phyloP scores from a whole-genome alignment of 352 stramenopile genomes.

The Phytopythium cucurbitacearum region DNA sequence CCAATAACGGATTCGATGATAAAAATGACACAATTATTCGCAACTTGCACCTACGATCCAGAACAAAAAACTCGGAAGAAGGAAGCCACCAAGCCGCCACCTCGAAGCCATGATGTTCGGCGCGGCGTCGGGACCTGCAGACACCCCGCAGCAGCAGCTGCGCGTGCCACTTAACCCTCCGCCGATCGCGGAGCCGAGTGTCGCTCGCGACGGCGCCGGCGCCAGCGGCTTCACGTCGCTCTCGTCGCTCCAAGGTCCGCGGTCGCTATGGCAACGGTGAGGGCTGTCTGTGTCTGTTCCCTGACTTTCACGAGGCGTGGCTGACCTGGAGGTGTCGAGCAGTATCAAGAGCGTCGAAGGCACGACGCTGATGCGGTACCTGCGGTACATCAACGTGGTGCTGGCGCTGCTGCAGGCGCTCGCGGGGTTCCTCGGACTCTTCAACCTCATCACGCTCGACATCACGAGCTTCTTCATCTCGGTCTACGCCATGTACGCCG shows the following conservation, averaged over 20 bases:
- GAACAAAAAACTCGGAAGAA: neutral
- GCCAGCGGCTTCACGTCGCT: conserved; percentile 30
- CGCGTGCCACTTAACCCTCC: conserved; percentile 31
- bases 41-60: neutral
- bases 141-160: conserved; percentile 23
- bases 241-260: conserved; percentile 17
- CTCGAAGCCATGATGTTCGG: conserved; percentile 18
- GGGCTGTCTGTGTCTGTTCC: neutral
- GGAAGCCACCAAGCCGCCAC: neutral
- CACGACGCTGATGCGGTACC: conserved; percentile 65
- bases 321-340: conserved; percentile 5
- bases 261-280: conserved; percentile 41
- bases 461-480: conserved; percentile 87
- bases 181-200: conserved; percentile 7
- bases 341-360: conserved; percentile 72
- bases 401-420: conserved; percentile 78
- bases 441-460: conserved; percentile 81
- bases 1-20: no score
- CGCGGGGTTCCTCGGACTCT: conserved; percentile 79
- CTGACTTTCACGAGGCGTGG: neutral
- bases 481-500: conserved; percentile 79
- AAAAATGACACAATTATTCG: no score
- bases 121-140: conserved; percentile 10
- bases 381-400: conserved; percentile 82
- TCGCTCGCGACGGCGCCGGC: conserved; percentile 8